A percentile compares a stretch with the other conserved stretches of the same genome.
Evolutionary conservation across 345 rosid genomes (phyloP).

Genomic region (Melastoma malabathricum): DNA sequence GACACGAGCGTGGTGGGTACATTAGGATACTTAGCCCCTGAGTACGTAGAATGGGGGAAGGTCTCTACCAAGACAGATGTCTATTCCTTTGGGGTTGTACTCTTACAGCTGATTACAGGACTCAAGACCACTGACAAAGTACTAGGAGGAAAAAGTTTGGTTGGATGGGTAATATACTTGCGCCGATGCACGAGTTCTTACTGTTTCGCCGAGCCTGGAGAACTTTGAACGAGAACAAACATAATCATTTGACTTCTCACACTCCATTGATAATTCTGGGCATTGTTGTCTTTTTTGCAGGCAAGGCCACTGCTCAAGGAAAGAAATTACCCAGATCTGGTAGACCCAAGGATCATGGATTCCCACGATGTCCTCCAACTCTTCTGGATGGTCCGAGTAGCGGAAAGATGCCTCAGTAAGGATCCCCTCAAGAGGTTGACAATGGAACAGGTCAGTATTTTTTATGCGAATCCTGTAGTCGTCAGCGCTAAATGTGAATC

Average conservation of each 20-base stretch:
- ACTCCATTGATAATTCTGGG: too few relatives aligned
- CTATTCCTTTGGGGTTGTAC: constrained; percentile 50
- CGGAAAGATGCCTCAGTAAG: constrained; percentile 48
- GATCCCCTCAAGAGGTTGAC: constrained; percentile 41
- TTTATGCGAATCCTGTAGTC: background rate
- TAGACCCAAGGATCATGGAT: constrained; percentile 38
- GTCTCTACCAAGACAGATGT: constrained; percentile 58
- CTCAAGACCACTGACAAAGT: constrained; percentile 38
- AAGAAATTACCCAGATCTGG: constrained; percentile 42
- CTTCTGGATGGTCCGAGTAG: constrained; percentile 56
- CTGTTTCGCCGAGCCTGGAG: too few relatives aligned
- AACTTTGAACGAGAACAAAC: too few relatives aligned
- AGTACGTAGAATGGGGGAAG: constrained; percentile 54
- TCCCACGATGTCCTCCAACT: constrained; percentile 54
- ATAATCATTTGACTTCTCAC: too few relatives aligned
- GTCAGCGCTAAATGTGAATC: too few relatives aligned
- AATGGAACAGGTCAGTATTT: constrained; percentile 25
- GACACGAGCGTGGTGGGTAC: constrained; percentile 49
- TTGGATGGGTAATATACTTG: constrained; percentile 62
- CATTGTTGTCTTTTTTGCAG: constrained; percentile 13
- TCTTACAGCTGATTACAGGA: constrained; percentile 55
- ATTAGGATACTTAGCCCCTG: constrained; percentile 52
- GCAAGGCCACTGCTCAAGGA: constrained; percentile 53
- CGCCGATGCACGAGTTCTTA: too few relatives aligned
- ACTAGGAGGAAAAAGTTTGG: constrained; percentile 55